These are phyloP conservation scores for Symbiodinium natans DNA, from an alignment of 73 alveolate genomes.

Conservation along the genomic window DNA sequence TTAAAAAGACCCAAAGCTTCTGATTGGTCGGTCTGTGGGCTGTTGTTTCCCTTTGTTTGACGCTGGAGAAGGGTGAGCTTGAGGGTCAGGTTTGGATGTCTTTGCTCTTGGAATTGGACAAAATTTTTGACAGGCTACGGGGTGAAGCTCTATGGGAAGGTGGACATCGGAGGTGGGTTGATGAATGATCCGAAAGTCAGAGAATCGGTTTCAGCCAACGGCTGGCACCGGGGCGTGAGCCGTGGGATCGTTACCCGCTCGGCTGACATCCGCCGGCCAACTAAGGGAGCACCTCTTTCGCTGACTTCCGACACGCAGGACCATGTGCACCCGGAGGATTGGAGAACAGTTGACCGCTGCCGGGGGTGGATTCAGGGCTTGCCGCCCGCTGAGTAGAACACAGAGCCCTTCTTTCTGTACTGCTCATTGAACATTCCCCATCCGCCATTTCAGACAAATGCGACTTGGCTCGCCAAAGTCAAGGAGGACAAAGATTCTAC, in stretches of 20 bases:
- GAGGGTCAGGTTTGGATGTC: neutral
- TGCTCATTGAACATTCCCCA: neutral
- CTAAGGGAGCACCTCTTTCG: neutral
- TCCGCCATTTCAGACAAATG: neutral
- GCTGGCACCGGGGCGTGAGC: neutral
- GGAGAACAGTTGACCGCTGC: neutral
- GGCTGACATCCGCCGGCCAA: conserved; percentile 11
- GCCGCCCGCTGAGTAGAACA: conserved; percentile 4
- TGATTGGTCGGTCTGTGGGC: neutral
- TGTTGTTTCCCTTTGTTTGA: neutral
- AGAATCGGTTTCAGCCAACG: neutral
- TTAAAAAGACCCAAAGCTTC: neutral
- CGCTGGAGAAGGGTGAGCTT: neutral
- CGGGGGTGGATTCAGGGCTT: neutral
- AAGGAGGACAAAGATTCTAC: neutral
- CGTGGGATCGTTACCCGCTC: neutral
- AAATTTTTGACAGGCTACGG: neutral
- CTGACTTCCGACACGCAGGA: neutral
- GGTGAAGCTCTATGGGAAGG: conserved; percentile 17
- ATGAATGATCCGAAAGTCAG: neutral
- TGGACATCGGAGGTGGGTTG: conserved; percentile 1
- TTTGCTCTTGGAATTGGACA: neutral
- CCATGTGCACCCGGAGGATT: conserved; percentile 11
- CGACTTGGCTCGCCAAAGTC: conserved; percentile 2
- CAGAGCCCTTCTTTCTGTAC: neutral